These are phyloP conservation scores for Cladosporium halotolerans DNA, from an alignment of 2,329 filamentous ascomycete species.

Conservation along the genomic window DNA sequence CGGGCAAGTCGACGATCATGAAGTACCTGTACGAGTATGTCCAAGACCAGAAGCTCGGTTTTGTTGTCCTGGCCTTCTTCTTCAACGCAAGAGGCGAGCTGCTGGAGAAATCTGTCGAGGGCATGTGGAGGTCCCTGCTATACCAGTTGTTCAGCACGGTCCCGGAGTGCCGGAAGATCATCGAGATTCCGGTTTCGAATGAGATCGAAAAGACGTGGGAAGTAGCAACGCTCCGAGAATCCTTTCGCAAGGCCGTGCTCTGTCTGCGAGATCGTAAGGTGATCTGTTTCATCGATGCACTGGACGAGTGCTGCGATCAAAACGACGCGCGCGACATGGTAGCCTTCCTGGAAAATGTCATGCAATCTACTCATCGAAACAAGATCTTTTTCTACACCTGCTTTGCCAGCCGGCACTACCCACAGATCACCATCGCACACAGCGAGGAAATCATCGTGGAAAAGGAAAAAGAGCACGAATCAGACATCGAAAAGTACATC, in stretches of 20 bases:
- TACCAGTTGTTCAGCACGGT: neutral
- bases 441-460: neutral
- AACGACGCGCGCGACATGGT: constrained; percentile 3
- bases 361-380: neutral
- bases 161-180: neutral
- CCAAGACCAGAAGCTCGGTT: constrained; percentile 10
- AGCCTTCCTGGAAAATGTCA: neutral
- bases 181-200: constrained; percentile 20
- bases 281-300: neutral
- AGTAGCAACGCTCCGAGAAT: neutral
- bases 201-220: neutral
- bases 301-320: constrained; percentile 22
- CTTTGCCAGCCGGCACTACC: constrained; percentile 5
- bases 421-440: neutral
- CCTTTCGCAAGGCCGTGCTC: neutral
- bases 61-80: constrained; percentile 40
- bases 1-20: constrained; percentile 36
- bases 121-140: constrained; percentile 37
- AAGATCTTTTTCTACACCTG: neutral
- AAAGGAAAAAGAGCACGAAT: neutral
- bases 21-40: constrained; percentile 18
- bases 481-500: neutral
- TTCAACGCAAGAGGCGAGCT: constrained; percentile 43
- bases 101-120: constrained; percentile 39
- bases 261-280: neutral